Base-by-base conservation (phyloP, 2,329 filamentous ascomycete species). In the Neopestalotiopsis sp. region DNA sequence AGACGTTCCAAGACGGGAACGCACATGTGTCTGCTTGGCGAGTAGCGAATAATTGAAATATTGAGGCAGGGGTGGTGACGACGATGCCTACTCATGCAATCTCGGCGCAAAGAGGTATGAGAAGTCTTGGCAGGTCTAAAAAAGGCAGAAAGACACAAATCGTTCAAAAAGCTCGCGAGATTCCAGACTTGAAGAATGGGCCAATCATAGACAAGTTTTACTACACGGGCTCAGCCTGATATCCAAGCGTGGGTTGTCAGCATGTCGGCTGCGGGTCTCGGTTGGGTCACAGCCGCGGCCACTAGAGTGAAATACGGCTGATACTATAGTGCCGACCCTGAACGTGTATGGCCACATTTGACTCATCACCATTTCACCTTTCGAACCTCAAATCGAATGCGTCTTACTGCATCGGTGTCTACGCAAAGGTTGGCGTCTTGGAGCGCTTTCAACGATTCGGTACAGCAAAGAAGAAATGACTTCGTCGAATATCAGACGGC, bases 191-290 rank as follows among this genome's bases (percentile, higher is more conserved):
- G 13, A 34, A 1, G 24, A 6, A 20, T 42, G n/a, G 32, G 20
- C 59, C 32, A 62, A 62, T 62, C 59, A 62, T 10, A 62, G 59
- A 12, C 59, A n/a, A 38, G 32, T 38, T 14, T n/a, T 17, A 38
- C 17, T 62, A 40, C 59, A 62, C 59, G 59, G 34, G 59, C 34
- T 62, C 59, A 62, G 34, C 57, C 57, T 62, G 59, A 34, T 62
- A 20, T 59, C 10, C 24, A 17, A 34, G 57, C 57, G 57, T 30
- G 24, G 24, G 57, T 14, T 30, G n/a, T 28, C 24, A 14, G 57
- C 30, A 28, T 34, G 17, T 52, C 45, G 45, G 45, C 45, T 52
- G 45, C 45, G 45, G 45, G 45, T 52, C 45, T 52, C 45, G 45
- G 45, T 52, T 52, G 45, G 14, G n/a, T 20, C n/a, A 13, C 45